Base-by-base conservation (phyloP, 345 rosid species). In the Citrus medica region DNA sequence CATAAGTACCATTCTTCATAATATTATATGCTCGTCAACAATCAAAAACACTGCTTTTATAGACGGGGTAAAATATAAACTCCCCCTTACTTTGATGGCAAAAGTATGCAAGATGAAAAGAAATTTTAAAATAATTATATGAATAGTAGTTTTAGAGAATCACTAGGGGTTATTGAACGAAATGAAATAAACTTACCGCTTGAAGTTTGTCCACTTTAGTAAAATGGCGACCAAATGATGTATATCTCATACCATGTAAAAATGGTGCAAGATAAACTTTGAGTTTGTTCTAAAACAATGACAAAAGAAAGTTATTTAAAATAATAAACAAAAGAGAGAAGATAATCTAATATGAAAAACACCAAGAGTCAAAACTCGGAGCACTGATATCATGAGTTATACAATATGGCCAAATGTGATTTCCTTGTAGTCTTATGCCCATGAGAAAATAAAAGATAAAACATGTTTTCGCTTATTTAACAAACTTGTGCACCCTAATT, bases 211-310 rank as follows among this genome's bases (percentile, higher is more conserved):
- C 93, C 75, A 74, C 84, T 79, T 90, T 94, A 28, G 99, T 93
- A 84, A 95, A 95, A 87, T 95, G 99, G 81, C 99, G 98, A 73
- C 99, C 99, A 78, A 82, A 93, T 63, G 99, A 95, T 27, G 97
- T 85, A 79, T 95, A 95, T 62, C 97, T 94, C 88, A 80, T 78
- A 67, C 98, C 99, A 83, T 84, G 69, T 25, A 95, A 82, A 82
- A 93, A 92, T 12, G 99, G 98, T 63, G 98, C 91, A 67, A 95
- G 94, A 83, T 91, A 93, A 64, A 92, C 89, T 85, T 66, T 86
- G 74, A 95, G 93, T 86, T 90, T 93, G 81, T 86, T 91, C 99
- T 95, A 83, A 67, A 87, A 76, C 81, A 70, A 82, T 48, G 64
- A 79, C 79, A n/a, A 40, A 75, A 65, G 27, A 56, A 75, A 17